Conservation (phyloP, 371 early-diverging fungal genomes). For the Mortierella sp. region DNA sequence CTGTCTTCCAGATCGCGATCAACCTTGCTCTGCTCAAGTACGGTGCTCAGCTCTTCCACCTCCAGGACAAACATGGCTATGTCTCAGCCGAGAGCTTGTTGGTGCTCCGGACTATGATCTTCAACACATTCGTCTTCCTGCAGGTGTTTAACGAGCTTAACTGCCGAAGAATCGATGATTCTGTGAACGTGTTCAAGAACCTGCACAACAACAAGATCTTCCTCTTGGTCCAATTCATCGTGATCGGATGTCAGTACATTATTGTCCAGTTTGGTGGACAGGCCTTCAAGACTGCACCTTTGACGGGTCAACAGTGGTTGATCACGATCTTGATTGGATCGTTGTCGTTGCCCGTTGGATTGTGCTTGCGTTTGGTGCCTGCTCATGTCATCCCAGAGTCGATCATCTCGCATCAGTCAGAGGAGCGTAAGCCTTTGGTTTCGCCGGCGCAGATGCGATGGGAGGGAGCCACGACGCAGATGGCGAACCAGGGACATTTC, state of each 20-base stretch:
- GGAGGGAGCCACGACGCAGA: constrained; percentile 68
- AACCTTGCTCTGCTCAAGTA: constrained; percentile 67
- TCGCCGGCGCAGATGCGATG: constrained; percentile 66
- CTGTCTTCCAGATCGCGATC: constrained; percentile 85
- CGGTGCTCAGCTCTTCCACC: constrained; percentile 75
- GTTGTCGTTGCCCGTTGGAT: constrained; percentile 89
- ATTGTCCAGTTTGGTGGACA: constrained; percentile 92
- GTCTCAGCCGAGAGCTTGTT: constrained; percentile 35
- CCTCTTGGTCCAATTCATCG: constrained; percentile 76
- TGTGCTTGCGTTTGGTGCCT: constrained; percentile 82
- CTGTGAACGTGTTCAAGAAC: constrained; percentile 88
- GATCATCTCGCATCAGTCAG: constrained; percentile 23
- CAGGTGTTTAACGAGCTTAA: constrained; percentile 95
- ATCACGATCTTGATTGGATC: constrained; percentile 79
- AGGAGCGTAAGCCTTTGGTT: constrained; percentile 66
- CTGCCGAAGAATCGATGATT: constrained; percentile 80
- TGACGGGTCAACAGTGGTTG: constrained; percentile 83
- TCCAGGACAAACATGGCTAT: constrained; percentile 56
- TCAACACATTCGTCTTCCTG: constrained; percentile 95
- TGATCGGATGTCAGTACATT: constrained; percentile 79
- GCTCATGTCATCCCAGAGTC: constrained; percentile 26
- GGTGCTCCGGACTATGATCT: constrained; percentile 86
- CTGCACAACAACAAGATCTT: constrained; percentile 87
- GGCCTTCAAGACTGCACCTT: constrained; percentile 86
- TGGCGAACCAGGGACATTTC: constrained; percentile 60